phyloP scores from a whole-genome alignment of 208 protist genomes.

The Porcisia deanei region DNA sequence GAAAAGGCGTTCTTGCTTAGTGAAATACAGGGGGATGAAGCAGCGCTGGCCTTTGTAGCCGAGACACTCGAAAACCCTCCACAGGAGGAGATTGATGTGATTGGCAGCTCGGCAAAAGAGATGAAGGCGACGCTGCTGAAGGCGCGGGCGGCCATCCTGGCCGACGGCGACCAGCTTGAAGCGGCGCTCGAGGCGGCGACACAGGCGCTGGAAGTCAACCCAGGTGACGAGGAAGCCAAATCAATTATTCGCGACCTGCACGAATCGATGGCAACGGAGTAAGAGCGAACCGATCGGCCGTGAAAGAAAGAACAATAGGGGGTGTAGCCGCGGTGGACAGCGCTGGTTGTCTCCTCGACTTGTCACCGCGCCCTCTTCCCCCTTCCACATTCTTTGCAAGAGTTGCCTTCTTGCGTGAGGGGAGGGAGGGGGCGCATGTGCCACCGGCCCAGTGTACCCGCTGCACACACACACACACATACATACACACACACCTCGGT shows the following conservation, averaged over 20 bases:
- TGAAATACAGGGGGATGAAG: slow-evolving; percentile 76
- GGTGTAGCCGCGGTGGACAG: background rate
- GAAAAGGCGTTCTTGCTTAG: slow-evolving; percentile 90
- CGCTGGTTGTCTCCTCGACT: background rate
- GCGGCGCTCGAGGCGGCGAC: slow-evolving; percentile 70
- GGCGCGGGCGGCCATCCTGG: slow-evolving; percentile 88
- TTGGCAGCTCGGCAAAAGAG: slow-evolving; percentile 43
- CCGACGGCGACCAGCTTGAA: slow-evolving; percentile 65
- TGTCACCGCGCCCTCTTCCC: background rate
- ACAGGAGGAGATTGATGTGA: slow-evolving; percentile 81
- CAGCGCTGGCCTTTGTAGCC: slow-evolving; percentile 73
- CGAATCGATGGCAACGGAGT: slow-evolving; percentile 32
- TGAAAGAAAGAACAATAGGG: background rate
- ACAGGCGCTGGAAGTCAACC: slow-evolving; percentile 55
- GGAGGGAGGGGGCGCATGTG: background rate
- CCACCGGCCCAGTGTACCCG: background rate
- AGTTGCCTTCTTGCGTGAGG: background rate
- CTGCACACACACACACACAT: background rate
- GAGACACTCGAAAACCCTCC: slow-evolving; percentile 68
- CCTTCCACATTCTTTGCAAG: background rate
- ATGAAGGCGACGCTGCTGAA: slow-evolving; percentile 76
- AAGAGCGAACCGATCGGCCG: background rate
- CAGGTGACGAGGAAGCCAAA: slow-evolving; percentile 72
- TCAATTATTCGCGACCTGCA: slow-evolving; percentile 68
- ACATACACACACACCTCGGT: background rate